A percentile compares a stretch with the other conserved stretches of the same genome.
Evolutionary conservation across 768 basidiomycete genomes (phyloP).

Genomic region (Boletus huronensis): DNA sequence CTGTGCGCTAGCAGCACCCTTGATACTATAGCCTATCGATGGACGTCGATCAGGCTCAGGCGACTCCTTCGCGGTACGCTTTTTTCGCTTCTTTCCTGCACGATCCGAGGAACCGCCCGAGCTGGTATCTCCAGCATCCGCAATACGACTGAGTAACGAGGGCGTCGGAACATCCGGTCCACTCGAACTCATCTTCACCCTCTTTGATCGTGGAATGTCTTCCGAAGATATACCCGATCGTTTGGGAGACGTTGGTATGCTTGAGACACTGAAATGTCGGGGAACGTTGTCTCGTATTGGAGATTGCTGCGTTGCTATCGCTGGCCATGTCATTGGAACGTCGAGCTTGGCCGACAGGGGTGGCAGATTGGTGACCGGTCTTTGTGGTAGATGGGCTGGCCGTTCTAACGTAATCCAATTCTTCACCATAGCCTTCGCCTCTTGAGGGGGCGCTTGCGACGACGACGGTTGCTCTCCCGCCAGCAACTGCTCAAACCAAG

Average conservation of each 20-base stretch:
- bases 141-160: constrained; percentile 45
- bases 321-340: constrained; percentile 11
- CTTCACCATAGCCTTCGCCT: constrained; percentile 5
- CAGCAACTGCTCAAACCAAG: constrained; percentile 46
- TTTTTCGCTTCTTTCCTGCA: constrained; percentile 18
- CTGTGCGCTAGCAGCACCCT: constrained; percentile 45
- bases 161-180: constrained; percentile 32
- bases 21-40: constrained; percentile 49
- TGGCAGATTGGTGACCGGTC: constrained; percentile 12
- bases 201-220: constrained; percentile 35
- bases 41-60: constrained; percentile 34
- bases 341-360: constrained; percentile 15
- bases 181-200: constrained; percentile 22
- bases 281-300: constrained; percentile 12
- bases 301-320: constrained; percentile 8
- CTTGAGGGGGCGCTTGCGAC: constrained; percentile 16
- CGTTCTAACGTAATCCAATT: constrained; percentile 17
- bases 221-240: constrained; percentile 30
- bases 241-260: constrained; percentile 20
- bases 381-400: constrained; percentile 29
- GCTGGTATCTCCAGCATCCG: constrained; percentile 18
- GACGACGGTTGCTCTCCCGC: constrained; percentile 19
- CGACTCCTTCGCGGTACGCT: constrained; percentile 20
- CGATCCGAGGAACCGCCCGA: constrained; percentile 18
- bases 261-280: constrained; percentile 4